Percentiles rank a stretch among this genome's conserved stretches.
These are phyloP conservation scores for Alternaria gansuensis DNA, from an alignment of 2,329 filamentous ascomycete genomes.

Conservation along the genomic window DNA sequence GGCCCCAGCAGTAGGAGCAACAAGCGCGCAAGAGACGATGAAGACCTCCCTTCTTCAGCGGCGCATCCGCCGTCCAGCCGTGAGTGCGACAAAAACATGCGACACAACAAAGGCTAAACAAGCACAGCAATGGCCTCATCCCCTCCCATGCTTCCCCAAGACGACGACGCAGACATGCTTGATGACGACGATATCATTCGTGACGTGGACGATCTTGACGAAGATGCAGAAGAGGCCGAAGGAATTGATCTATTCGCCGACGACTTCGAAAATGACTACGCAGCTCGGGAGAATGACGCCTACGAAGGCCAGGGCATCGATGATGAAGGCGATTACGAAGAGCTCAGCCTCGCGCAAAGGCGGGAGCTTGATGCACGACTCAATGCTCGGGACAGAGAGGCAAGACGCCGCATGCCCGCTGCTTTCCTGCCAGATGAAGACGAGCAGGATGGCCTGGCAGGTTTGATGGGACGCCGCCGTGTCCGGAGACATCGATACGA, in stretches of 20 bases:
- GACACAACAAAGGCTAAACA: conserved; percentile 22
- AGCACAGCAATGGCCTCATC: conserved; percentile 65
- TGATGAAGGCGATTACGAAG: conserved; percentile 81
- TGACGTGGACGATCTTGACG: conserved; percentile 73
- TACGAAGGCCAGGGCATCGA: conserved; percentile 79
- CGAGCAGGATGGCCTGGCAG: conserved; percentile 83
- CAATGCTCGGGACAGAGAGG: conserved; percentile 77
- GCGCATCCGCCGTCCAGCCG: conserved; percentile 69
- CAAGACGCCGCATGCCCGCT: conserved; percentile 70
- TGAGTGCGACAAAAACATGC: conserved; percentile 54
- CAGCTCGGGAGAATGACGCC: conserved; percentile 60
- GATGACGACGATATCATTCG: conserved; percentile 72
- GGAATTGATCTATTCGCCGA: conserved; percentile 77
- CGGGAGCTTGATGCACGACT: conserved; percentile 76
- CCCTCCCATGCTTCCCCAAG: conserved; percentile 71
- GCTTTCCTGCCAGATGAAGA: conserved; percentile 84
- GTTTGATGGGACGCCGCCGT: conserved; percentile 84
- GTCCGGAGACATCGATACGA: conserved; percentile 90
- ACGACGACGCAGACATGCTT: conserved; percentile 74
- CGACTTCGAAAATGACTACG: conserved; percentile 71
- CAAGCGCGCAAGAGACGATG: conserved; percentile 72
- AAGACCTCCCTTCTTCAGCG: conserved; percentile 66
- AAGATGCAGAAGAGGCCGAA: conserved; percentile 74
- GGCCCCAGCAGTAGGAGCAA: conserved; percentile 65
- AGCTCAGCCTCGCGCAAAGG: conserved; percentile 71